Evolutionary conservation across 768 basidiomycete genomes (phyloP).

Genomic region (Lactifluus hygrophoroides): DNA sequence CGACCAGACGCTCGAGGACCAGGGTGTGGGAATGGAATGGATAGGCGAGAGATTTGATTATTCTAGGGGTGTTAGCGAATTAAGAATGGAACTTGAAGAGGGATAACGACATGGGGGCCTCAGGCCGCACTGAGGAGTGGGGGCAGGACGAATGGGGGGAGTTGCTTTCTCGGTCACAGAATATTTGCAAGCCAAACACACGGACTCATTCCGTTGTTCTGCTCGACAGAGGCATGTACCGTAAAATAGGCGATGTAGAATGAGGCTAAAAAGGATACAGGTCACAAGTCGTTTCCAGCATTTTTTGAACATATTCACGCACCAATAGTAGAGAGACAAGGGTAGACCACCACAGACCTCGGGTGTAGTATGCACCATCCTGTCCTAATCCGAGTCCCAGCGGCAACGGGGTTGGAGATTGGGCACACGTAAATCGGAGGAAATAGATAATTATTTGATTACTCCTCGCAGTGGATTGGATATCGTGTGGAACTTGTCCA

Average conservation of each 20-base stretch:
- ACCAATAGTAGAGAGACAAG: not conserved
- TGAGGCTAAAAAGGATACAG: not conserved
- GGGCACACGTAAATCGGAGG: not conserved
- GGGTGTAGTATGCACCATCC: not conserved
- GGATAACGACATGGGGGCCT: not conserved
- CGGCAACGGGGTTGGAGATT: not conserved
- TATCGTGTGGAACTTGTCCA: not conserved
- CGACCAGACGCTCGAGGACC: not conserved
- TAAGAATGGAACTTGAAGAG: not conserved
- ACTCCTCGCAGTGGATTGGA: no score
- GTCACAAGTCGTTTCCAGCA: not conserved
- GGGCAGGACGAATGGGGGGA: no score
- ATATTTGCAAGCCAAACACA: not conserved
- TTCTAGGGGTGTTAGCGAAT: not conserved
- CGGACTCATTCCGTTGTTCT: not conserved
- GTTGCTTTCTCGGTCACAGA: no score
- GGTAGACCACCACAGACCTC: not conserved
- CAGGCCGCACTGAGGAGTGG: not conserved
- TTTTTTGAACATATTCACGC: not conserved
- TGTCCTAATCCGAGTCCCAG: not conserved
- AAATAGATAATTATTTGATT: no score
- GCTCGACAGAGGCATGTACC: not conserved
- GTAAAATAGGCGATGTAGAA: not conserved
- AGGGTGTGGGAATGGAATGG: not conserved
- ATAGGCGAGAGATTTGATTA: not conserved